Percentiles rank a stretch among this genome's conserved stretches.
phyloP scores from a whole-genome alignment of 768 basidiomycete genomes.

The Multifurca ochricompacta region DNA sequence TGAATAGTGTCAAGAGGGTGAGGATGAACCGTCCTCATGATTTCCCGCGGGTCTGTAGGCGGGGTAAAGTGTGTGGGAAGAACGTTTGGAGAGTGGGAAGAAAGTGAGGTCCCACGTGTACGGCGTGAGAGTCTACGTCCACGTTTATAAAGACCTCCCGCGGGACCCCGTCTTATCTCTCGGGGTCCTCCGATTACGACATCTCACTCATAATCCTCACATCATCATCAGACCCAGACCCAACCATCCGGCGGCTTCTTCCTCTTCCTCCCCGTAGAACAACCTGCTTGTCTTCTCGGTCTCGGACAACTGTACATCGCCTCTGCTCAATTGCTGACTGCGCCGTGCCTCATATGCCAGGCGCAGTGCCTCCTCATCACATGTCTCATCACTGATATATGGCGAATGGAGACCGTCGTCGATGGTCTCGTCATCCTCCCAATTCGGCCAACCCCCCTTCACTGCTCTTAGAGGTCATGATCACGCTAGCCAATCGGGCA shows the following conservation, averaged over 20 bases:
- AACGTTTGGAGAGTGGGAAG: conserved; percentile 40
- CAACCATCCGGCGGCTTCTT: conserved; percentile 15
- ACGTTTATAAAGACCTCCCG: conserved; percentile 27
- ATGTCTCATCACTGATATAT: conserved; percentile 17
- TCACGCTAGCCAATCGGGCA: not conserved
- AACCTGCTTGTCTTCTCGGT: conserved; percentile 22
- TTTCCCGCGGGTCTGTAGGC: conserved; percentile 32
- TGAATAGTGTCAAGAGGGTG: conserved; percentile 36
- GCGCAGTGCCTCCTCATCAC: conserved; percentile 20
- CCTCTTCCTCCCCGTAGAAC: conserved; percentile 17
- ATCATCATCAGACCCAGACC: conserved; percentile 6
- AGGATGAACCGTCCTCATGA: conserved; percentile 40
- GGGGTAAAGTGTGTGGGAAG: conserved; percentile 37
- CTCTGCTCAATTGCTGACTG: not conserved
- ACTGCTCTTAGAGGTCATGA: conserved; percentile 16
- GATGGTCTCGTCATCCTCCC: not conserved
- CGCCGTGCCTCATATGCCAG: conserved; percentile 14
- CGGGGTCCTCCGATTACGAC: conserved; percentile 24
- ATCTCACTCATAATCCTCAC: conserved; percentile 4
- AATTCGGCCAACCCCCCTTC: conserved; percentile 5
- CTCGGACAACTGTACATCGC: conserved; percentile 3
- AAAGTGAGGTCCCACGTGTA: conserved; percentile 29
- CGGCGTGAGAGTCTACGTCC: conserved; percentile 22
- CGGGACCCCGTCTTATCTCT: conserved; percentile 21
- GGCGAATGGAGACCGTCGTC: conserved; percentile 18